phyloP scores from a whole-genome alignment of 768 basidiomycete genomes.

The Termitomyces heimii region DNA sequence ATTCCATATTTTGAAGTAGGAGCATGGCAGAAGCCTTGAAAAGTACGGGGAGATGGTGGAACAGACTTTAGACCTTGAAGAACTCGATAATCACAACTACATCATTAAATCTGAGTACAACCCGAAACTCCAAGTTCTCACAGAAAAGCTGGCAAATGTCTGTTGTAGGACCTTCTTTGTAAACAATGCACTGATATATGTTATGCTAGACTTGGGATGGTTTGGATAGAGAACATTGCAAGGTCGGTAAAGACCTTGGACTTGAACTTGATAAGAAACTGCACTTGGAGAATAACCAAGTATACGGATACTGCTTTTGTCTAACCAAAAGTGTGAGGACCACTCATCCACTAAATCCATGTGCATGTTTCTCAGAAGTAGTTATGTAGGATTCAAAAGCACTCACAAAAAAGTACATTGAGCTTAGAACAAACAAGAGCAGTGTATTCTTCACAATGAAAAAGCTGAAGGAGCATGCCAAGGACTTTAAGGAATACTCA shows the following conservation, averaged over 20 bases:
- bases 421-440: slow-evolving; percentile 78
- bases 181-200: background rate
- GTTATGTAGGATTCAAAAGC: slow-evolving; percentile 67
- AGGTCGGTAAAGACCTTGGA: slow-evolving; percentile 62
- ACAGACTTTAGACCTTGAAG: slow-evolving; percentile 86
- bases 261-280: slow-evolving; percentile 92
- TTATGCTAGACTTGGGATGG: slow-evolving; percentile 56
- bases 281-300: slow-evolving; percentile 86
- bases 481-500: slow-evolving; percentile 63
- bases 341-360: slow-evolving; percentile 2
- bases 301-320: slow-evolving; percentile 90
- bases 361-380: background rate
- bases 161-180: background rate
- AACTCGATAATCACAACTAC: slow-evolving; percentile 81
- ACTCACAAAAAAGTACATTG: slow-evolving; percentile 69
- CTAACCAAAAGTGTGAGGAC: slow-evolving; percentile 80
- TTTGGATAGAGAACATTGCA: slow-evolving; percentile 75
- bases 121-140: slow-evolving; percentile 59
- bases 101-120: slow-evolving; percentile 94
- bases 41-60: slow-evolving; percentile 95
- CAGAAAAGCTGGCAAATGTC: slow-evolving; percentile 58
- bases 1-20: slow-evolving; percentile 32
- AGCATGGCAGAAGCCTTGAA: slow-evolving; percentile 51
- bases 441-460: slow-evolving; percentile 88
- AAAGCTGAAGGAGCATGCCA: slow-evolving; percentile 62